phyloP scores from a whole-genome alignment of 495 filamentous ascomycete genomes.

The Hypomontagnella monticulosa region DNA sequence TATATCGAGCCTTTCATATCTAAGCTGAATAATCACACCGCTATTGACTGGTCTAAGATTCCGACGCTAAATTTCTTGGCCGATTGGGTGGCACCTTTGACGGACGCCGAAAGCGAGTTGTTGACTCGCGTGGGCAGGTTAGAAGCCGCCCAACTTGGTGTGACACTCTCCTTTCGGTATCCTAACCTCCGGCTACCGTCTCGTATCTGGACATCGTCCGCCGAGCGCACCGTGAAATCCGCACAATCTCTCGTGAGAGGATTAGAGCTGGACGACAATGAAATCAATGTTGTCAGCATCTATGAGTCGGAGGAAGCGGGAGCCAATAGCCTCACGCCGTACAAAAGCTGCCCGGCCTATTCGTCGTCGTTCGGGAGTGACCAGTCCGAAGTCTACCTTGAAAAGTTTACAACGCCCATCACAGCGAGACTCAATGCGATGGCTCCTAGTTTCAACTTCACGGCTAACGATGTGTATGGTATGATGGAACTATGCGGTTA shows the following conservation, averaged over 20 bases:
- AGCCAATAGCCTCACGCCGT: constrained; percentile 59
- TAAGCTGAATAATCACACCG: constrained; percentile 54
- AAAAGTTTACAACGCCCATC: constrained; percentile 57
- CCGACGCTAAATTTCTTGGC: constrained; percentile 52
- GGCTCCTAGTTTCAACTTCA: constrained; percentile 58
- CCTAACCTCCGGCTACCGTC: constrained; percentile 52
- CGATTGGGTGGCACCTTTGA: constrained; percentile 52
- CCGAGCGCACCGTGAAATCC: constrained; percentile 57
- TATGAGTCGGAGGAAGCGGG: constrained; percentile 51
- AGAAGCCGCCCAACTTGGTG: constrained; percentile 54
- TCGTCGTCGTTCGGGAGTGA: constrained; percentile 56
- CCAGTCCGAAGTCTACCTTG: constrained; percentile 50
- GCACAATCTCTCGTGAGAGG: constrained; percentile 55
- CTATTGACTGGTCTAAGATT: constrained; percentile 50
- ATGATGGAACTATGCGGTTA: constrained; percentile 63
- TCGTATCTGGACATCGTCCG: constrained; percentile 59
- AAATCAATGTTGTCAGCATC: constrained; percentile 52
- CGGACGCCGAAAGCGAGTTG: constrained; percentile 55
- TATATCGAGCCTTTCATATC: constrained; percentile 58
- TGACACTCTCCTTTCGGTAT: constrained; percentile 56
- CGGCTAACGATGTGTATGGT: constrained; percentile 56
- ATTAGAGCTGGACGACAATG: constrained; percentile 54
- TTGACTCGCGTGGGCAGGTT: constrained; percentile 55
- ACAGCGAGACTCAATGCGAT: constrained; percentile 52
- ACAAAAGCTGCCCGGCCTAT: constrained; percentile 59